A percentile compares a stretch with the other conserved stretches of the same genome.
These are phyloP conservation scores for Pseudonectria foliicola DNA, from an alignment of 2,329 filamentous ascomycete species.

Conservation along the genomic window DNA sequence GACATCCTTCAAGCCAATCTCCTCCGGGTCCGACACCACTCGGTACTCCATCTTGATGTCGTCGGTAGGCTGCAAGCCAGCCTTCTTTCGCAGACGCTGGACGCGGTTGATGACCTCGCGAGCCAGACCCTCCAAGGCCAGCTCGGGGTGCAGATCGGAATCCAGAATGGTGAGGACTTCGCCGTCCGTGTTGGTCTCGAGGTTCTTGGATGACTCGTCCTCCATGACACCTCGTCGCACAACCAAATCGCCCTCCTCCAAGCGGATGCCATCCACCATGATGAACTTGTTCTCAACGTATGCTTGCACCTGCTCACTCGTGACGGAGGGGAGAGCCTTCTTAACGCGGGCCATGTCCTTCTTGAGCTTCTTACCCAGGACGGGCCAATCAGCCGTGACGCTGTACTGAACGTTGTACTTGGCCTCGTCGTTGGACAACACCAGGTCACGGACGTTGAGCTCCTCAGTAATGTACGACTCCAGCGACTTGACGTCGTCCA, in stretches of 20 bases:
- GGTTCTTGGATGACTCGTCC: conserved; percentile 60
- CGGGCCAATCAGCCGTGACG: conserved; percentile 85
- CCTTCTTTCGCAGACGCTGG: conserved; percentile 89
- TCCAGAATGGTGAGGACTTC: conserved; percentile 92
- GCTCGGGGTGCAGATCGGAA: conserved; percentile 70
- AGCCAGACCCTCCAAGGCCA: conserved; percentile 81
- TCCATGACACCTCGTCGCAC: conserved; percentile 72
- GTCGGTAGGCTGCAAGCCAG: conserved; percentile 81
- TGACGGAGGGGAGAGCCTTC: conserved; percentile 75
- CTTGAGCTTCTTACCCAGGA: conserved; percentile 93
- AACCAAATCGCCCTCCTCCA: conserved; percentile 73
- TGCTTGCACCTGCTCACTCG: conserved; percentile 70
- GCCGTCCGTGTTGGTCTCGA: conserved; percentile 82
- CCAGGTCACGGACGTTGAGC: conserved; percentile 78
- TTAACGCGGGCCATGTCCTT: conserved; percentile 90
- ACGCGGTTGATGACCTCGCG: conserved; percentile 91
- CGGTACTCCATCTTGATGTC: conserved; percentile 93
- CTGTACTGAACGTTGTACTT: conserved; percentile 91
- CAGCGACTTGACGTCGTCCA: conserved; percentile 79
- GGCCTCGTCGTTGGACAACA: conserved; percentile 79
- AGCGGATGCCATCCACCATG: conserved; percentile 74
- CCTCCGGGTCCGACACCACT: conserved; percentile 71
- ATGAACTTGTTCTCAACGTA: conserved; percentile 72
- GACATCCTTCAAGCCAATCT: conserved; percentile 61
- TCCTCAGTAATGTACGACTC: conserved; percentile 88